Percentiles rank a stretch among this genome's conserved stretches.
Conservation (phyloP, 306 rosid species). For the Neltuma alba region DNA sequence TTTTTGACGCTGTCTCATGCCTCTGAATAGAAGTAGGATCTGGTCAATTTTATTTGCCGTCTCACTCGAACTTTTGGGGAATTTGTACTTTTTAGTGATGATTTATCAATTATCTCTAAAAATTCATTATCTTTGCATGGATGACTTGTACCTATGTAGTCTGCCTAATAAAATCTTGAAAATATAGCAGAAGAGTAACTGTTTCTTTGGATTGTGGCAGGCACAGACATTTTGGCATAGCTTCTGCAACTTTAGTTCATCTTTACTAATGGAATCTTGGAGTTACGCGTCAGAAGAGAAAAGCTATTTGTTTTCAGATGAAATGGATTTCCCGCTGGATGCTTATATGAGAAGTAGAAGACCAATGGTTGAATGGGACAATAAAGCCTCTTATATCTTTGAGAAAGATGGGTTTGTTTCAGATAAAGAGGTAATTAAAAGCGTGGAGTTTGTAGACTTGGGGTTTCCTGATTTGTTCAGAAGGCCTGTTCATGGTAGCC, state of each 20-base stretch:
- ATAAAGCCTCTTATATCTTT: conserved; percentile 43
- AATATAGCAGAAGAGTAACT: conserved; percentile 38
- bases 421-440: conserved; percentile 51
- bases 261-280: conserved; percentile 74
- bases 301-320: conserved; percentile 58
- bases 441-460: conserved; percentile 62
- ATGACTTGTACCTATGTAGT: conserved; percentile 11
- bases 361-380: conserved; percentile 58
- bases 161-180: conserved; percentile 25
- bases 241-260: conserved; percentile 34
- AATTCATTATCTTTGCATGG: conserved; percentile 3
- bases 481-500: conserved; percentile 46
- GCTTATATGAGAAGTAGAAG: conserved; percentile 60
- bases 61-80: conserved; percentile 9
- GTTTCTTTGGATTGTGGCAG: conserved; percentile 40
- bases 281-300: conserved; percentile 64
- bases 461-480: conserved; percentile 58
- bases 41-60: conserved; percentile 11
- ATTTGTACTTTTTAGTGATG: conserved; percentile 22
- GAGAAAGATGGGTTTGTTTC: conserved; percentile 51
- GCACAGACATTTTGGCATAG: conserved; percentile 31
- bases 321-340: conserved; percentile 63
- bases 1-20: conserved; percentile 24
- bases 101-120: conserved; percentile 16
- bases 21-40: conserved; percentile 28